Evolutionary conservation across 805 yeast species (phyloP).

Genomic region (Hanseniaspora taiwanica): DNA sequence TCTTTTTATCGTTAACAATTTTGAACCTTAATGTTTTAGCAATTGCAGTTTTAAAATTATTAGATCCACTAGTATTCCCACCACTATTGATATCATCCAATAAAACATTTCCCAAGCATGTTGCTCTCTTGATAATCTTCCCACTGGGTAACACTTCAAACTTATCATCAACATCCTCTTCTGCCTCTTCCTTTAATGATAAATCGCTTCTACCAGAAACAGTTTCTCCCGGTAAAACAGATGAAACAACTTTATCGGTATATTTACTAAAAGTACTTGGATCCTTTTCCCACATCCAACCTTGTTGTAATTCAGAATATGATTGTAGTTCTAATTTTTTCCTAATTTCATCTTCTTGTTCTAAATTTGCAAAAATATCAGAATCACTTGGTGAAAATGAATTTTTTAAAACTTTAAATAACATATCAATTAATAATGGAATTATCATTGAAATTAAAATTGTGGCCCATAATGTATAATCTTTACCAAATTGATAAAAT

Average conservation of each 20-base stretch:
- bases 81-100: conserved; percentile 8
- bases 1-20: no score
- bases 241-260: conserved; percentile 9
- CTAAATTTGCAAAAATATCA: conserved; percentile 66
- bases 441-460: conserved; percentile 42
- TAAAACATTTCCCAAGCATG: no score
- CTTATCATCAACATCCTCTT: no score
- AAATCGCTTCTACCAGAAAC: no score
- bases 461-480: conserved; percentile 79
- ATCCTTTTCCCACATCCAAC: conserved; percentile 59
- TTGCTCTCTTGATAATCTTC: conserved; percentile 32
- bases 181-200: no score
- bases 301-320: conserved; percentile 56
- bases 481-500: conserved; percentile 59
- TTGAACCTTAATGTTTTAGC: conserved; percentile 28
- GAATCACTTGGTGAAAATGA: conserved; percentile 58
- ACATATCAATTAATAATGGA: conserved; percentile 54
- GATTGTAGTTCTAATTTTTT: conserved; percentile 62
- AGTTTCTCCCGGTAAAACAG: background rate
- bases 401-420: conserved; percentile 42
- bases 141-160: conserved; percentile 68
- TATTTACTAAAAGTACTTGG: conserved; percentile 22
- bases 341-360: conserved; percentile 53
- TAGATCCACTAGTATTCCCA: background rate
- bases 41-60: conserved; percentile 6